A percentile compares a stretch with the other conserved stretches of the same genome.
phyloP scores from a whole-genome alignment of 495 filamentous ascomycete genomes.

The Parmelia sp. region DNA sequence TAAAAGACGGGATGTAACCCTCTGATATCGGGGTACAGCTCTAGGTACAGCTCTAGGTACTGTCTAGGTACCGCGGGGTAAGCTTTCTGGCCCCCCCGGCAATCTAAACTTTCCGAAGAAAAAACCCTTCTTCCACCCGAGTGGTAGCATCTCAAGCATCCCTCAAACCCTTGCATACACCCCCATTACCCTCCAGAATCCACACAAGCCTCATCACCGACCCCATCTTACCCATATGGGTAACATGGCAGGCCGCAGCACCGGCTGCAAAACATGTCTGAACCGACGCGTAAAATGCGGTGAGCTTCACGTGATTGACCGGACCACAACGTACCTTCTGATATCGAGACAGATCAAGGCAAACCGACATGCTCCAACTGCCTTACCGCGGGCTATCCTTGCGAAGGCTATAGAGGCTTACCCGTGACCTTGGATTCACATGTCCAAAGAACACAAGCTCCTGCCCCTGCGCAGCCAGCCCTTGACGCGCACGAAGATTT shows the following conservation, averaged over 20 bases:
- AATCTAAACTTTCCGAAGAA: not conserved
- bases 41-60: not conserved
- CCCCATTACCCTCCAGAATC: not conserved
- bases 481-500: not conserved
- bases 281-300: constrained; percentile 30
- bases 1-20: not conserved
- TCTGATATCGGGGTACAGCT: not conserved
- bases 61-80: not conserved
- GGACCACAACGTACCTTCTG: constrained; percentile 3
- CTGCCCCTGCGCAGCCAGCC: not conserved
- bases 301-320: constrained; percentile 12
- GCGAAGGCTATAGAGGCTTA: constrained; percentile 25
- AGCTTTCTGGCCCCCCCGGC: not conserved
- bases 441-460: not conserved
- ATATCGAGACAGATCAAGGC: constrained; percentile 24
- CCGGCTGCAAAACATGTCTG: constrained; percentile 32
- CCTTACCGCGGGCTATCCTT: constrained; percentile 24
- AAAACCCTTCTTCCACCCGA: not conserved
- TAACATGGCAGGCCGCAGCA: constrained; percentile 31
- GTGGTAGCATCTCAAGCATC: not conserved
- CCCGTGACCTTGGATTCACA: constrained; percentile 8
- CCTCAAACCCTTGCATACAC: not conserved
- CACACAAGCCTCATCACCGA: not conserved
- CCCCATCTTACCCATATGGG: constrained; percentile 20
- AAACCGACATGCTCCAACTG: constrained; percentile 29